A percentile compares a stretch with the other conserved stretches of the same genome.
Conservation (phyloP, 352 stramenopile species). For the Phytophthora crassamura region DNA sequence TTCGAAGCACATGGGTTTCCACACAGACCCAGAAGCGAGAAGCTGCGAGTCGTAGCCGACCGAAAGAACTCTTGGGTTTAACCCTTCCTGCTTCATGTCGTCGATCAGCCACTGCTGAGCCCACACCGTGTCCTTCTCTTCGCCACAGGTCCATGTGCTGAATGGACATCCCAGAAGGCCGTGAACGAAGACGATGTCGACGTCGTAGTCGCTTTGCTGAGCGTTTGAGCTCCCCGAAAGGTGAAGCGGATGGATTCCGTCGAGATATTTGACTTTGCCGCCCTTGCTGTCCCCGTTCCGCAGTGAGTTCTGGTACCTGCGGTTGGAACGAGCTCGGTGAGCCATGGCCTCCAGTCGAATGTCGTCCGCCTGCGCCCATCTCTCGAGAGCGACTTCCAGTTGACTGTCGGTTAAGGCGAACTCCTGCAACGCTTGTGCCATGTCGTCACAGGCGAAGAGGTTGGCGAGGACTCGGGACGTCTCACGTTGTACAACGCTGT, state of each 20-base stretch:
- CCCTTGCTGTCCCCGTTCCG: conserved; percentile 5
- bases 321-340: conserved; percentile 65
- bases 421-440: conserved; percentile 38
- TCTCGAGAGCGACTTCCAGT: conserved; percentile 46
- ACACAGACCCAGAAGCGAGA: conserved; percentile 74
- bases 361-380: conserved; percentile 55
- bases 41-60: conserved; percentile 87
- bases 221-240: conserved; percentile 37
- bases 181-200: conserved; percentile 87
- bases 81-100: conserved; percentile 62
- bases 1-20: conserved; percentile 78
- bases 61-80: conserved; percentile 73
- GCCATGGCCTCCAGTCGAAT: conserved; percentile 58
- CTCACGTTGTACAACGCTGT: conserved; percentile 59
- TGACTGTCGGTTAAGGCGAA: conserved; percentile 51
- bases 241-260: conserved; percentile 76
- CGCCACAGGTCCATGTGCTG: conserved; percentile 80
- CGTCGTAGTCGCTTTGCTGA: conserved; percentile 54
- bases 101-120: conserved; percentile 71
- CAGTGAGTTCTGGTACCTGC: conserved; percentile 50
- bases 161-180: conserved; percentile 81
- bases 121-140: conserved; percentile 69
- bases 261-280: conserved; percentile 63
- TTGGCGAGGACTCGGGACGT: conserved; percentile 72
- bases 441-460: conserved; percentile 62